Conservation (phyloP, 805 yeast species). For the Helenozyma rhizophorensis region DNA sequence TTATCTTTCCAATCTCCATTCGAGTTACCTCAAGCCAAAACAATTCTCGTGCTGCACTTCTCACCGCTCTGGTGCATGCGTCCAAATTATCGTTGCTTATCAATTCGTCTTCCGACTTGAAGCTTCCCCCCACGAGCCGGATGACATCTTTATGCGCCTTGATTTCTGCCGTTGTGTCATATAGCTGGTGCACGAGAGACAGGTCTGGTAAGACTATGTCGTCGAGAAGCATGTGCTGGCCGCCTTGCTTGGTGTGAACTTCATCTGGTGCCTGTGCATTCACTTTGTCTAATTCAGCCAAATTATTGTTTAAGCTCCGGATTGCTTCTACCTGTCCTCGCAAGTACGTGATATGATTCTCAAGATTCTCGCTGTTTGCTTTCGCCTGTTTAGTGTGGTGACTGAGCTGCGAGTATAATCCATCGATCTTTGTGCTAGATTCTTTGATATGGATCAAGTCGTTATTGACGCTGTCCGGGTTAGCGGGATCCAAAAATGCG, state of each 20-base stretch:
- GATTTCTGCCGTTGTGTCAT: conserved; percentile 60
- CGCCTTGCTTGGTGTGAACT: conserved; percentile 12
- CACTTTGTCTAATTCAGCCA: conserved; percentile 20
- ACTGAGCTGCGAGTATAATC: conserved; percentile 27
- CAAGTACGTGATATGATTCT: conserved; percentile 26
- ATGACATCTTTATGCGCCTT: conserved; percentile 68
- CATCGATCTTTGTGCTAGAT: conserved; percentile 19
- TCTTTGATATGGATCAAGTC: conserved; percentile 9
- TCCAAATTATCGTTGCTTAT: conserved; percentile 32
- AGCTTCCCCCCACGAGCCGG: conserved; percentile 52
- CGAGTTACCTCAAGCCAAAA: conserved; percentile 39
- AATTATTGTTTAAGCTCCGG: conserved; percentile 21
- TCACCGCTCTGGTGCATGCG: conserved; percentile 28
- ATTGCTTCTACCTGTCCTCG: conserved; percentile 21
- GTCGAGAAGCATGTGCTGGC: conserved; percentile 21
- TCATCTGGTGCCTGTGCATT: conserved; percentile 18
- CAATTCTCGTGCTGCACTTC: conserved; percentile 36
- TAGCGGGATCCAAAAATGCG: conserved; percentile 10
- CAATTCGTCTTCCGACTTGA: conserved; percentile 25
- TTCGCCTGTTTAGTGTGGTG: conserved; percentile 34
- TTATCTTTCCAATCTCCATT: conserved; percentile 23
- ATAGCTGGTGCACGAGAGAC: conserved; percentile 49
- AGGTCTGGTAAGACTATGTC: conserved; percentile 38
- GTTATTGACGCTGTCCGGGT: conserved; percentile 10
- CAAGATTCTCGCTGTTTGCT: conserved; percentile 31